These are phyloP conservation scores for Kondoa malvinella DNA, from an alignment of 768 basidiomycete species.

Conservation along the genomic window DNA sequence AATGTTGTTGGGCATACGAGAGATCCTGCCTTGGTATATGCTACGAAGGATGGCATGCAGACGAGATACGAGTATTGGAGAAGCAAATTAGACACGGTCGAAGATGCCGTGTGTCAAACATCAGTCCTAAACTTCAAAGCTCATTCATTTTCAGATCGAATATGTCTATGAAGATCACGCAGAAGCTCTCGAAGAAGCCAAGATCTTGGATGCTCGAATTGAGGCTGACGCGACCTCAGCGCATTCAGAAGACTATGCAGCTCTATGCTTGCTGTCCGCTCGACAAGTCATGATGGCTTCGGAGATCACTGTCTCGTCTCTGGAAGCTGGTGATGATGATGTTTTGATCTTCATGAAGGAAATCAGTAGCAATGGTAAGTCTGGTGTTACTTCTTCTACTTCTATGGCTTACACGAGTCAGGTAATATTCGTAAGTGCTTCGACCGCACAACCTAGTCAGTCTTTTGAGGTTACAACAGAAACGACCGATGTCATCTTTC, in stretches of 20 bases:
- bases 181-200: background rate
- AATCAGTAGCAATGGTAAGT: constrained; percentile 22
- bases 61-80: background rate
- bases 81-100: background rate
- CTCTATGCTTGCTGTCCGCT: background rate
- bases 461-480: background rate
- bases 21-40: background rate
- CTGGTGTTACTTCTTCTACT: too few species aligned
- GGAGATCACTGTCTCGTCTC: background rate
- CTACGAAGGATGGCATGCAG: background rate
- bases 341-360: constrained; percentile 19
- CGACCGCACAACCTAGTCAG: background rate
- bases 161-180: background rate
- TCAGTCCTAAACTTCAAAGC: too few species aligned
- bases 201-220: background rate
- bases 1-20: background rate
- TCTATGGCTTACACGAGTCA: too few species aligned
- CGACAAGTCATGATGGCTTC: background rate
- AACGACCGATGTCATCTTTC: constrained; percentile 4
- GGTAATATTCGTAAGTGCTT: background rate
- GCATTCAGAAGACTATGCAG: background rate
- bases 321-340: background rate
- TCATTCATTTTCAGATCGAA: background rate
- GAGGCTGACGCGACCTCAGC: background rate
- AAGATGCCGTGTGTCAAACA: background rate